Base-by-base conservation (phyloP, 768 basidiomycete genomes). In the Termitomyces sp. region DNA sequence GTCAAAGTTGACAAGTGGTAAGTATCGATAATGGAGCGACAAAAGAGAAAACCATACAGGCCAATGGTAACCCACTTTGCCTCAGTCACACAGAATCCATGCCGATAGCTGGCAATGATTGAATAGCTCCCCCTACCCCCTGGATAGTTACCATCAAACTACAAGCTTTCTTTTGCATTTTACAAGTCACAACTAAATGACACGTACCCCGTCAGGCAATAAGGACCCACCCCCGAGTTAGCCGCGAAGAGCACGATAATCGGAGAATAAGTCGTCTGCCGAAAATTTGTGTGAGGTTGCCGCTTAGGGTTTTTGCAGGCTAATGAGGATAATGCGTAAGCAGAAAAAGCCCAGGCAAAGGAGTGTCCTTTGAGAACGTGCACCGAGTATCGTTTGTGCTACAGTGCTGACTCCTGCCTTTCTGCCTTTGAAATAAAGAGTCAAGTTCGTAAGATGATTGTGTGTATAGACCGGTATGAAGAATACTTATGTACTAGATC, bases 31-130 rank as follows among this genome's bases (percentile, higher is more conserved):
- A 3, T 16, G 26, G 8, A 46, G 22, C 8, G 20, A 13, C 22
- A 36, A 20, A n/a, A 49, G 13, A 16, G 39, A 30, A 30, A 7
- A 30, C 7, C 48, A 26, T 30, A 57, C 56, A 57, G 39, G 13
- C 56, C 56, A 43, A 48, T 57, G 30, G 51, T 57, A n/a, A n/a
- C n/a, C 82, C 82, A 13, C 82, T 73, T 40, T 81, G 77, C 14
- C 65, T 42, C 6, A 84, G 68, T 2, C 79, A 71, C 7, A 82
- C 77, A 3, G 83, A 64, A 57, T 84, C n/a, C 5, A 32, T 42
- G 16, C 80, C 49, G 47, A 83, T 70, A 39, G 82, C 79, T 10
- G 74, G 71, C 2, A 70, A 66, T 8, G 77, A 61, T 12, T 74
- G 64, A 26, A 72, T 63, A 22, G 79, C 72, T 0, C 72, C 74